phyloP scores from a whole-genome alignment of 108 stramenopile species.

The Epithemia pelagica region DNA sequence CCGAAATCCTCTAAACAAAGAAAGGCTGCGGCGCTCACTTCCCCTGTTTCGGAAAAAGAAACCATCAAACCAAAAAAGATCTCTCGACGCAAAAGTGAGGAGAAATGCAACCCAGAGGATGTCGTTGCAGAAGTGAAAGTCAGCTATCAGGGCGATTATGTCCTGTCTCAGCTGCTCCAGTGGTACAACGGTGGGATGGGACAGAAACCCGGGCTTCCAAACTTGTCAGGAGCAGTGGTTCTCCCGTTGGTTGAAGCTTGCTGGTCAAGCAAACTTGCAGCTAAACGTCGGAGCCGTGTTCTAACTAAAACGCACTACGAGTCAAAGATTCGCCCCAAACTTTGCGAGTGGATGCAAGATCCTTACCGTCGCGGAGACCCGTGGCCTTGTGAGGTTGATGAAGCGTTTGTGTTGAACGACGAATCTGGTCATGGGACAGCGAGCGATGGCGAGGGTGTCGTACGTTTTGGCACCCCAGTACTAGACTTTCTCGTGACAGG shows the following conservation, averaged over 20 bases:
- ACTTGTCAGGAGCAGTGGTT: constrained; percentile 57
- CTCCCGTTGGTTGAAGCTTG: constrained; percentile 61
- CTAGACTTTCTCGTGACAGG: constrained; percentile 81
- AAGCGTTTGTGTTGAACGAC: constrained; percentile 36
- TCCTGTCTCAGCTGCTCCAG: constrained; percentile 73
- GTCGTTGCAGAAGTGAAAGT: constrained; percentile 67
- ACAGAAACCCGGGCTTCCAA: constrained; percentile 67
- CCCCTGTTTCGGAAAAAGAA: not conserved
- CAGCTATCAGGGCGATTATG: constrained; percentile 76
- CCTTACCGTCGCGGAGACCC: constrained; percentile 69
- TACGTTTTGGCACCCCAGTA: constrained; percentile 70
- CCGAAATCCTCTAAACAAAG: not conserved
- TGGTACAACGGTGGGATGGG: constrained; percentile 89
- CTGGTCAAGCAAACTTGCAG: constrained; percentile 24
- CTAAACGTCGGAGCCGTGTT: constrained; percentile 10
- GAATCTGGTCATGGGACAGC: constrained; percentile 1
- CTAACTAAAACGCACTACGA: constrained; percentile 16
- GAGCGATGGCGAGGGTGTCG: not conserved
- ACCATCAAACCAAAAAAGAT: not conserved
- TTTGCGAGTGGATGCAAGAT: constrained; percentile 73
- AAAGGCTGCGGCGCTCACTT: not conserved
- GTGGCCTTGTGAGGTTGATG: constrained; percentile 60
- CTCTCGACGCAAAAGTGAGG: not conserved
- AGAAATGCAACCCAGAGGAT: constrained; percentile 68
- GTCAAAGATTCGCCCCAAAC: constrained; percentile 45